Evolutionary conservation across 345 rosid genomes (phyloP), one percentile per base, ranked within the genome.

Genomic region (Passiflora organensis): DNA sequence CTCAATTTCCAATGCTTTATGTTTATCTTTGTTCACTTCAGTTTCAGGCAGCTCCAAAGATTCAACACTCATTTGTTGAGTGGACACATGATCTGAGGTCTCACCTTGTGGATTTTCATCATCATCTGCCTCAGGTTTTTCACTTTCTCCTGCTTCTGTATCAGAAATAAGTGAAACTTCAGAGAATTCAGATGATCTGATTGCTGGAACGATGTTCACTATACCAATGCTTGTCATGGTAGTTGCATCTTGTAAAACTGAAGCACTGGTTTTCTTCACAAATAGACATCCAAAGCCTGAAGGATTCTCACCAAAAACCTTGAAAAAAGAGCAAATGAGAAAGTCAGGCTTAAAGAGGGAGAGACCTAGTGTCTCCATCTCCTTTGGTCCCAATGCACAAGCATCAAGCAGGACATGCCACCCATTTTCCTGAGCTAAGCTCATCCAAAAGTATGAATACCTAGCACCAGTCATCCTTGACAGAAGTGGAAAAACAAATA

Each of bases 361-460:
- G 4, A 91, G 81, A 2, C 98, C 98, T 38, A 91, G 57, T 6
- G 98, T 84, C 15, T 91, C 96, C 96, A 91, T 91, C 38, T 84
- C 86, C 55, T 88, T 91, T 9, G 86, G 74, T 22, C 90, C 80
- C 48, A 88, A 64, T 19, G 89, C 87, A 39, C 74, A 78, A 0
- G 95, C 90, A 45, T 91, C 96, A 17, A 91, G 85, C 75, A 88
- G 53, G 13, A 86, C 90, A 20, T 86, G 82, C 98, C 98, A 88
- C 1, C 88, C 84, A 56, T 77, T 76, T 63, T 86, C 94, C 14
- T 55, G 74, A 37, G 95, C 98, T 53, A 74, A 21, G 51, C 59
- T 80, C 95, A 91, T 81, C 98, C 98, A 91, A n/a, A 51, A 44
- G 44, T 84, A 88, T 0, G 96, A 78, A 51, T 91, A 91, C 36